Percentiles rank a stretch among this genome's conserved stretches.
phyloP scores from a whole-genome alignment of 306 rosid genomes.

The Fagus crenata region DNA sequence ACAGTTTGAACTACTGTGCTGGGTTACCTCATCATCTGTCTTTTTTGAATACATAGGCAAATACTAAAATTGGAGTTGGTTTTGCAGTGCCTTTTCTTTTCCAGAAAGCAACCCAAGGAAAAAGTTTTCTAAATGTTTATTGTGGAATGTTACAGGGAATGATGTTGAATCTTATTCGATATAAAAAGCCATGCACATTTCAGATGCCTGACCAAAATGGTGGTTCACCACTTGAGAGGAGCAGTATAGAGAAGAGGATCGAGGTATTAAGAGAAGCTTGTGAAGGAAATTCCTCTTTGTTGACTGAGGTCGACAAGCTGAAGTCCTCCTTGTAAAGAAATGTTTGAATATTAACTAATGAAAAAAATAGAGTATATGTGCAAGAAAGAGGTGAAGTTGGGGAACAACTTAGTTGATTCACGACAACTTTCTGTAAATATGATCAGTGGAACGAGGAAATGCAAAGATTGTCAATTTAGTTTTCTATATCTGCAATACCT shows the following conservation, averaged over 20 bases:
- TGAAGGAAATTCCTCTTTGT: conserved; percentile 72
- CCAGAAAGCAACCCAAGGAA: background rate
- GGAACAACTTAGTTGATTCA: too few species aligned
- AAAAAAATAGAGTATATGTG: background rate
- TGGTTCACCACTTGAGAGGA: conserved; percentile 22
- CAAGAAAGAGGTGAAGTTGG: background rate
- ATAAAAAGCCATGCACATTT: conserved; percentile 37
- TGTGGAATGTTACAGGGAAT: conserved; percentile 53
- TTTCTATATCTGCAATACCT: background rate
- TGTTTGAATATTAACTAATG: background rate
- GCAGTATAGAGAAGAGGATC: conserved; percentile 54
- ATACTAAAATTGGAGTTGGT: too few species aligned
- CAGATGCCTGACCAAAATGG: conserved; percentile 21
- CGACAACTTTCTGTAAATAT: too few species aligned
- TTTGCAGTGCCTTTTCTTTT: background rate
- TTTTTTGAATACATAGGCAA: too few species aligned
- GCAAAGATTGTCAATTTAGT: background rate
- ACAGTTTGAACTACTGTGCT: too few species aligned
- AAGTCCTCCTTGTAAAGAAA: conserved; percentile 25
- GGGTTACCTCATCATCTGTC: too few species aligned
- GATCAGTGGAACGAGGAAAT: background rate
- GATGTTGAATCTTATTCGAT: conserved; percentile 60
- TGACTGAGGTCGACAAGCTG: conserved; percentile 54
- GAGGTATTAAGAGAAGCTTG: conserved; percentile 63
- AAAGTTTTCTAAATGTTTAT: background rate